A percentile compares a stretch with the other conserved stretches of the same genome.
Evolutionary conservation across 495 filamentous ascomycete species (phyloP).

Genomic region (Penicillium parvum): DNA sequence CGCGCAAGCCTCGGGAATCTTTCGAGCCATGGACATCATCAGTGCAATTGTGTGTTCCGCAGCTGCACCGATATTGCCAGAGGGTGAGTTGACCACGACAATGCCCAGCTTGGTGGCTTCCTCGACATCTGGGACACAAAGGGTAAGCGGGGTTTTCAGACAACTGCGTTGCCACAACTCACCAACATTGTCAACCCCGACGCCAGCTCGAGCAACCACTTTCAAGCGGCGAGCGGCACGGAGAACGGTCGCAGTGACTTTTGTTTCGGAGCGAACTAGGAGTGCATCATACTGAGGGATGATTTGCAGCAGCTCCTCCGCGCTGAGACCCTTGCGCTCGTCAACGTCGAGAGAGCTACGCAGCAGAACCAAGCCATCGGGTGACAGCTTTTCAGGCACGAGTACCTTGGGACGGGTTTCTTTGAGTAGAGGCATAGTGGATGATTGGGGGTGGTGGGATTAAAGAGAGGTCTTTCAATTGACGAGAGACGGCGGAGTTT

Average conservation of each 20-base stretch:
- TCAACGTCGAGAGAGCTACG: constrained; percentile 54
- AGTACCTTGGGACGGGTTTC: constrained; percentile 52
- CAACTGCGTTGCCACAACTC: not conserved
- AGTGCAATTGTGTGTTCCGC: constrained; percentile 66
- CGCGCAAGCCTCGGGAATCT: constrained; percentile 56
- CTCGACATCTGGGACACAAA: constrained; percentile 45
- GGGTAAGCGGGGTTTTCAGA: not conserved
- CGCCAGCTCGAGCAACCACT: constrained; percentile 70
- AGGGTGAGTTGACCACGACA: constrained; percentile 66
- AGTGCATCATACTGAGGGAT: constrained; percentile 63
- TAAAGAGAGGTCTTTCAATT: not conserved
- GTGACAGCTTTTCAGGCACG: constrained; percentile 68
- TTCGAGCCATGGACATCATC: constrained; percentile 60
- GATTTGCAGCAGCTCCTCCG: constrained; percentile 52
- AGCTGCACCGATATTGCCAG: constrained; percentile 66
- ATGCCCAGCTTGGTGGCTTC: constrained; percentile 62
- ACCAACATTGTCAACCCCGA: constrained; percentile 71
- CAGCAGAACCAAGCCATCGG: constrained; percentile 62
- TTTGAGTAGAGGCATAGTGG: constrained; percentile 15
- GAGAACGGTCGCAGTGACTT: constrained; percentile 59
- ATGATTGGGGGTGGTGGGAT: not conserved
- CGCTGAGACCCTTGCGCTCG: constrained; percentile 50
- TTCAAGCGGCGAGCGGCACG: constrained; percentile 55
- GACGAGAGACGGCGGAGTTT: not conserved
- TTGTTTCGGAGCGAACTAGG: constrained; percentile 68